Percentiles rank a stretch among this genome's conserved stretches.
phyloP scores from a whole-genome alignment of 208 protist species.

The Blastocrithidia nonstop region DNA sequence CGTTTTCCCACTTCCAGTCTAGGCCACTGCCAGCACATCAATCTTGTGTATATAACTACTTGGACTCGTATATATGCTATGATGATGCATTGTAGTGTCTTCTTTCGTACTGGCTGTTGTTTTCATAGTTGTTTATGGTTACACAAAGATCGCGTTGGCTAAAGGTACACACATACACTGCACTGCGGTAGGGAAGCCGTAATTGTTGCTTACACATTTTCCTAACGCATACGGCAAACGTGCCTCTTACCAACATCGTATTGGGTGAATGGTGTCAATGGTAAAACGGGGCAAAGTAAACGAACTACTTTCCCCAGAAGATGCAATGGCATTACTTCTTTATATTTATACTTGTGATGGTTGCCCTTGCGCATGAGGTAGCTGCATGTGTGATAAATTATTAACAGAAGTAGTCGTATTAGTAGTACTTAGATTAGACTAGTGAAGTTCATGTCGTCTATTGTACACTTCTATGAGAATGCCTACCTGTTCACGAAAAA shows the following conservation, averaged over 20 bases:
- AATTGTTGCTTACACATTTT: conserved; percentile 19
- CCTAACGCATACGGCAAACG: conserved; percentile 42
- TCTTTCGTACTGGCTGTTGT: background rate
- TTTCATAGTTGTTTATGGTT: background rate
- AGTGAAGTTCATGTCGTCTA: conserved; percentile 1
- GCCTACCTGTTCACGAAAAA: conserved; percentile 58
- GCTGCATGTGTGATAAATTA: background rate
- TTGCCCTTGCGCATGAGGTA: too few species aligned
- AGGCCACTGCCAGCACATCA: conserved; percentile 80
- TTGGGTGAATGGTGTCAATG: conserved; percentile 12
- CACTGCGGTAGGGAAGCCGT: conserved; percentile 52
- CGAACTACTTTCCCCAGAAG: background rate
- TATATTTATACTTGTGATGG: too few species aligned
- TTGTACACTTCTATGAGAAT: conserved; percentile 42
- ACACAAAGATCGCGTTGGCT: conserved; percentile 6
- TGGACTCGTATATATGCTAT: too few species aligned
- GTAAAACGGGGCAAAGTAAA: background rate
- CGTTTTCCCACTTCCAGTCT: conserved; percentile 92
- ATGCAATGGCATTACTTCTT: too few species aligned
- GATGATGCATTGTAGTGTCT: too few species aligned
- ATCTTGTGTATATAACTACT: conserved; percentile 6
- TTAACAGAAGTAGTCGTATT: background rate
- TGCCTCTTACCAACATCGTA: conserved; percentile 76
- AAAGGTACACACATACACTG: conserved; percentile 70
- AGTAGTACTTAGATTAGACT: background rate